Percentiles rank a stretch among this genome's conserved stretches.
Evolutionary conservation across 495 filamentous ascomycete genomes (phyloP).

Genomic region (Astrocystis sublimbata): DNA sequence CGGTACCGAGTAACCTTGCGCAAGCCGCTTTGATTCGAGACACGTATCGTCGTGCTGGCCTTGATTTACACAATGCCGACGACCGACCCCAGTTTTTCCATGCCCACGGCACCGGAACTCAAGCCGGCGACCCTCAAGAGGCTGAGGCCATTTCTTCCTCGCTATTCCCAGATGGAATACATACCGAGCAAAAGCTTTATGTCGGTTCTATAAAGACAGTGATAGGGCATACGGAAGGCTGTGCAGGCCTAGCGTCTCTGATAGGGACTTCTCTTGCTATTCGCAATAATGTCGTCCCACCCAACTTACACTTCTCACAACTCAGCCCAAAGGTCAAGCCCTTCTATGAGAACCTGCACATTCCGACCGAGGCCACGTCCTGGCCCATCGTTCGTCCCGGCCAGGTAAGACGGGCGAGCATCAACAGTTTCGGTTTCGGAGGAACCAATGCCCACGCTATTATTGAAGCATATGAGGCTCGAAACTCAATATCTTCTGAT

Average conservation of each 20-base stretch:
- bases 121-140: constrained; percentile 25
- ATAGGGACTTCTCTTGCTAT: constrained; percentile 46
- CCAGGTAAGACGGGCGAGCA: not conserved
- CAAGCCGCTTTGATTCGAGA: constrained; percentile 47
- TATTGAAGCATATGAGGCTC: constrained; percentile 41
- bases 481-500: not conserved
- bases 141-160: constrained; percentile 42
- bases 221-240: constrained; percentile 56
- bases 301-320: not conserved
- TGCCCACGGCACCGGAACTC: constrained; percentile 27
- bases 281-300: not conserved
- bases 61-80: constrained; percentile 7
- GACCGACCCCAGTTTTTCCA: constrained; percentile 15
- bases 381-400: not conserved
- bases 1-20: constrained; percentile 40
- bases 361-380: not conserved
- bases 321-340: not conserved
- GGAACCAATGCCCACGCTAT: constrained; percentile 61
- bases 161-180: constrained; percentile 24
- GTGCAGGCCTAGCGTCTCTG: constrained; percentile 59
- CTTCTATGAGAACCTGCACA: not conserved
- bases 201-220: constrained; percentile 56
- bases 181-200: constrained; percentile 23
- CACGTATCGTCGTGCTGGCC: constrained; percentile 39
- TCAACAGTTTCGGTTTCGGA: constrained; percentile 35